phyloP scores from a whole-genome alignment of 768 basidiomycete species.

The Leccinum variicolor region DNA sequence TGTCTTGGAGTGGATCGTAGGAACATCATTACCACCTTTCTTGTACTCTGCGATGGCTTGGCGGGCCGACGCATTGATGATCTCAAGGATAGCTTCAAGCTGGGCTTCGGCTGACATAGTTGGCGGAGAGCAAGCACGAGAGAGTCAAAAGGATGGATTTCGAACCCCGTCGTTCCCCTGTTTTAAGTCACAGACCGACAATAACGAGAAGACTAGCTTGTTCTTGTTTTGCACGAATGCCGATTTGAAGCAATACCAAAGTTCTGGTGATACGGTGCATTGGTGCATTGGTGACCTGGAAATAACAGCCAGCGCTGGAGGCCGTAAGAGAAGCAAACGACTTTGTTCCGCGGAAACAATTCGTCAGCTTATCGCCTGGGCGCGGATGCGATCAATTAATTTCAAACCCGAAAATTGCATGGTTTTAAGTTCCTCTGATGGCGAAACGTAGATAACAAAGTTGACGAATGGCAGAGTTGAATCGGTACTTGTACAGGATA shows the following conservation, averaged over 20 bases:
- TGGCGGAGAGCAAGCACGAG: not conserved
- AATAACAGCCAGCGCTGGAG: not conserved
- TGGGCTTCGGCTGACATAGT: conserved; percentile 17
- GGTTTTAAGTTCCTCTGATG: not conserved
- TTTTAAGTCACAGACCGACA: not conserved
- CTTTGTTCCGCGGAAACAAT: not conserved
- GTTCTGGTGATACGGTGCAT: not conserved
- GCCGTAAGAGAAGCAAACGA: not conserved
- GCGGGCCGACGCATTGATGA: conserved; percentile 29
- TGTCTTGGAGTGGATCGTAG: conserved; percentile 20
- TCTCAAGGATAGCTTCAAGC: conserved; percentile 20
- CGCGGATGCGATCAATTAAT: not conserved
- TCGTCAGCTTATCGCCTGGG: not conserved
- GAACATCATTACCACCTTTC: conserved; percentile 18
- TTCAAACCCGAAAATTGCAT: not conserved
- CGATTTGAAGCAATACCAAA: not conserved
- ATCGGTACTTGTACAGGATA: not conserved
- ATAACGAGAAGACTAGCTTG: not conserved
- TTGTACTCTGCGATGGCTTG: conserved; percentile 26
- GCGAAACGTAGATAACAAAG: not conserved
- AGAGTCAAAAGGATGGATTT: not conserved
- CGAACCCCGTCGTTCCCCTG: not conserved
- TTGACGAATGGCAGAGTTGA: not conserved
- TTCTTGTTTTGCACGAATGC: not conserved
- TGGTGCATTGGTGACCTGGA: no score